Conservation (phyloP, 331 rosid species). For the Telfairia occidentalis region DNA sequence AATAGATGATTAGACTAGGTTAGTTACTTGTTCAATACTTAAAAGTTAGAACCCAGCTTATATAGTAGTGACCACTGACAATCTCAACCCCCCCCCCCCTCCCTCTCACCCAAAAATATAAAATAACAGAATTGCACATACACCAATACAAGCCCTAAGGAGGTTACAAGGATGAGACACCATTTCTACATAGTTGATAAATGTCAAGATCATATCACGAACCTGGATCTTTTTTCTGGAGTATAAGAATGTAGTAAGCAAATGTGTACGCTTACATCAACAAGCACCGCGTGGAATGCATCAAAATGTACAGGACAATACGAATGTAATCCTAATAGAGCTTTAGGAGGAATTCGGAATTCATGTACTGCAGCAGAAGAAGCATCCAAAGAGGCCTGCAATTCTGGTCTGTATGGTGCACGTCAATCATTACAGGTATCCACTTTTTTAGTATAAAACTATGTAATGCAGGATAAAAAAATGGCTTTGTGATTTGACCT, state of each 20-base stretch:
- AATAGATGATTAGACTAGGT: slow-evolving; percentile 11
- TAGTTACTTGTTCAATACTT: not conserved
- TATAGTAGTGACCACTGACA: not conserved
- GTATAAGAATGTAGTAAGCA: slow-evolving; percentile 47
- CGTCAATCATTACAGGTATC: slow-evolving; percentile 20
- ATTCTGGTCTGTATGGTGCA: slow-evolving; percentile 39
- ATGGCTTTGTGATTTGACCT: slow-evolving; percentile 6
- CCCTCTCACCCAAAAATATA: slow-evolving; percentile 14
- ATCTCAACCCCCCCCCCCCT: no score
- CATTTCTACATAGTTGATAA: not conserved
- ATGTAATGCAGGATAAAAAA: slow-evolving; percentile 18
- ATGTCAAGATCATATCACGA: slow-evolving; percentile 34
- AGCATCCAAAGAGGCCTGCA: slow-evolving; percentile 53
- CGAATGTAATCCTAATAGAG: slow-evolving; percentile 82
- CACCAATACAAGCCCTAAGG: slow-evolving; percentile 8
- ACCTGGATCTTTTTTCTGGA: slow-evolving; percentile 52
- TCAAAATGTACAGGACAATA: slow-evolving; percentile 92
- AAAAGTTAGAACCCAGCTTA: not conserved
- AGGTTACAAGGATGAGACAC: slow-evolving; percentile 6
- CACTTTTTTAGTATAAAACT: slow-evolving; percentile 14
- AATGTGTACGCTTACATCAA: slow-evolving; percentile 75
- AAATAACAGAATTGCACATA: not conserved
- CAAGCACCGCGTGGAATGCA: slow-evolving; percentile 76
- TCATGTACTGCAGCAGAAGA: slow-evolving; percentile 76
- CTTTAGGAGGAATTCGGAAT: slow-evolving; percentile 87